Conservation (phyloP, 1,284 basidiomycete genomes). For the Porodaedalea pini region DNA sequence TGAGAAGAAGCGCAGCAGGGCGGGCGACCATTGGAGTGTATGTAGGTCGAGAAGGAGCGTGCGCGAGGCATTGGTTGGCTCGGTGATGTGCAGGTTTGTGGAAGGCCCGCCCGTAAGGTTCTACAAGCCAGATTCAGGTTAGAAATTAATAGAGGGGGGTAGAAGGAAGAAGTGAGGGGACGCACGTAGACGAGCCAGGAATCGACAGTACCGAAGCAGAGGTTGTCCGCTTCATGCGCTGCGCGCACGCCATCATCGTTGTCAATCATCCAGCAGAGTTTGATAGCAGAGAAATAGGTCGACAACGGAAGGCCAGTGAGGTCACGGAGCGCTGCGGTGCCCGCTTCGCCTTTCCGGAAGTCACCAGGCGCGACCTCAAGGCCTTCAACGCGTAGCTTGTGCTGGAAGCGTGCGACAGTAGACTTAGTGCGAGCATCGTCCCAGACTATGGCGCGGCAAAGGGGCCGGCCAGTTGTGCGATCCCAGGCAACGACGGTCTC, state of each 20-base stretch:
- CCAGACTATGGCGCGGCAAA: slow-evolving; percentile 95
- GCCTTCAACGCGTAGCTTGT: slow-evolving; percentile 70
- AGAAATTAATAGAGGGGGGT: slow-evolving; percentile 17
- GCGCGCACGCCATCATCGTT: slow-evolving; percentile 76
- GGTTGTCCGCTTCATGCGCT: slow-evolving; percentile 80
- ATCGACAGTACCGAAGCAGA: slow-evolving; percentile 94
- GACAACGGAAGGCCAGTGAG: slow-evolving; percentile 90
- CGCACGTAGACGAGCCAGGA: slow-evolving; percentile 92
- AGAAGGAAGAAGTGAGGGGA: slow-evolving; percentile 22
- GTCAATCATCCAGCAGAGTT: slow-evolving; percentile 96
- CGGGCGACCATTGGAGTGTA: slow-evolving; percentile 80
- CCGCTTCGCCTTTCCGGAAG: slow-evolving; percentile 70
- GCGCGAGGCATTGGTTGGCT: slow-evolving; percentile 96
- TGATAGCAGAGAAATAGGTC: slow-evolving; percentile 96
- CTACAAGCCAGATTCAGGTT: slow-evolving; percentile 36
- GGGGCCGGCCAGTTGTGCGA: slow-evolving; percentile 80
- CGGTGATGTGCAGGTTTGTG: slow-evolving; percentile 80
- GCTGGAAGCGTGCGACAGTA: slow-evolving; percentile 75
- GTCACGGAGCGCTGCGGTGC: slow-evolving; percentile 59
- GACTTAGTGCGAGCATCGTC: slow-evolving; percentile 89
- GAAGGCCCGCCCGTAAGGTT: slow-evolving; percentile 77
- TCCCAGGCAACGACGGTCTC: slow-evolving; percentile 97
- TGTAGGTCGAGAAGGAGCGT: slow-evolving; percentile 88
- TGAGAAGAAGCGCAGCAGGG: slow-evolving; percentile 85
- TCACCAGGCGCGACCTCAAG: slow-evolving; percentile 68